Base-by-base conservation (phyloP, 306 rosid genomes). In the Ziziphus jujuba region DNA sequence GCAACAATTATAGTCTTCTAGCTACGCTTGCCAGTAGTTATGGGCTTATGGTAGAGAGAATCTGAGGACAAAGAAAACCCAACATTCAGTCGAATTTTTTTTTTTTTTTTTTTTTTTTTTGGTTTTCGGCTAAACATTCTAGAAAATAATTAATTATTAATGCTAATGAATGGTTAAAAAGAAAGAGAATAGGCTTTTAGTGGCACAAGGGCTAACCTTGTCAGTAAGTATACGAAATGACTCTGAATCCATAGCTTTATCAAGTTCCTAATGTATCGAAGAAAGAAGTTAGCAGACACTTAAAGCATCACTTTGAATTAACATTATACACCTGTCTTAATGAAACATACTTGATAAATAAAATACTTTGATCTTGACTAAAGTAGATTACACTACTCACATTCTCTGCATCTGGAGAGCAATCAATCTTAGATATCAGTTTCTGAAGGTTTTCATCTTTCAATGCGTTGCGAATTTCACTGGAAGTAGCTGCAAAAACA, bases 181-280 rank as follows among this genome's bases (percentile, higher is more conserved):
- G 53, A 35, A 28, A 28, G 33, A 28, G 33, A 28, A 28, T 28
- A 28, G 4, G 3, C 33, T 28, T 28, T 28, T 28, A 28, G 63
- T 20, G 66, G 66, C 61, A 62, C 43, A 31, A 51, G 25, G 47
- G 48, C 61, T 56, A 83, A 89, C 98, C 95, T 92, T 85, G 67
- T 84, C 83, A 5, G 86, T 79, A 66, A 92, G 76, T 64, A 78
- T 14, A 51, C 76, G 69, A 77, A 89, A 85, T 54, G 60, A 76
- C 79, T 89, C 95, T 58, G 70, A 77, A 21, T 67, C 83, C 91
- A 89, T 85, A 25, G 96, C 95, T 73, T 79, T 87, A 66, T 84
- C 98, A 65, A 89, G 88, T 74, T 85, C 97, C 95, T 92, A 61
- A 66, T 36, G 70, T n/a, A 50, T 66, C 6, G 77, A 50, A 65